A percentile compares a stretch with the other conserved stretches of the same genome.
phyloP scores from a whole-genome alignment of 129 eudicot genomes.

The Apium graveolens region DNA sequence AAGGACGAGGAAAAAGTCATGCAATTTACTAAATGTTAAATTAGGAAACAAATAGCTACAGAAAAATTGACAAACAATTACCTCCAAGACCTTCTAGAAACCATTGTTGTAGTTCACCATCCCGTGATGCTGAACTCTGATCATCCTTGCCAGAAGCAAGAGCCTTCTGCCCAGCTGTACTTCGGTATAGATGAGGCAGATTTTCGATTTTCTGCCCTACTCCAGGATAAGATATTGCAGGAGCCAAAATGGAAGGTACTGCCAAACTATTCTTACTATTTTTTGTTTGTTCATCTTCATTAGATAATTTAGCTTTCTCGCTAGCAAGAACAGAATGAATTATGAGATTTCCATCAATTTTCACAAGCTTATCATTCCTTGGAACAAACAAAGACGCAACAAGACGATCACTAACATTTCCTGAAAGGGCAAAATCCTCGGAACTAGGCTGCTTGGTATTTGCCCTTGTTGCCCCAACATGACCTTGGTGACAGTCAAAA shows the following conservation, averaged over 20 bases:
- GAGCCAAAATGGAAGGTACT: constrained; percentile 40
- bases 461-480: constrained; percentile 16
- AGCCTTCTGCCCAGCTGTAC: constrained; percentile 36
- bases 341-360: constrained; percentile 91
- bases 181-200: constrained; percentile 36
- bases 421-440: constrained; percentile 14
- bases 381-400: constrained; percentile 89
- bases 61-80: constrained; percentile 21
- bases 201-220: constrained; percentile 37
- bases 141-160: constrained; percentile 44
- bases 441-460: constrained; percentile 11
- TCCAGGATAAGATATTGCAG: constrained; percentile 37
- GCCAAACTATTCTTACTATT: constrained; percentile 44
- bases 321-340: constrained; percentile 88
- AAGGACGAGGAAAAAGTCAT: neutral
- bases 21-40: neutral
- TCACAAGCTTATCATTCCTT: constrained; percentile 83
- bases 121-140: constrained; percentile 41
- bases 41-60: neutral
- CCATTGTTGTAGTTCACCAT: constrained; percentile 87
- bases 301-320: constrained; percentile 71
- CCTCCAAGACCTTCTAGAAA: constrained; percentile 97
- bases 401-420: constrained; percentile 64
- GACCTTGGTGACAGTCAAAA: constrained; percentile 24
- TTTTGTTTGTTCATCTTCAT: constrained; percentile 23